A percentile compares a stretch with the other conserved stretches of the same genome.
Evolutionary conservation across 306 rosid genomes (phyloP).

Genomic region (Sesbania bispinosa): DNA sequence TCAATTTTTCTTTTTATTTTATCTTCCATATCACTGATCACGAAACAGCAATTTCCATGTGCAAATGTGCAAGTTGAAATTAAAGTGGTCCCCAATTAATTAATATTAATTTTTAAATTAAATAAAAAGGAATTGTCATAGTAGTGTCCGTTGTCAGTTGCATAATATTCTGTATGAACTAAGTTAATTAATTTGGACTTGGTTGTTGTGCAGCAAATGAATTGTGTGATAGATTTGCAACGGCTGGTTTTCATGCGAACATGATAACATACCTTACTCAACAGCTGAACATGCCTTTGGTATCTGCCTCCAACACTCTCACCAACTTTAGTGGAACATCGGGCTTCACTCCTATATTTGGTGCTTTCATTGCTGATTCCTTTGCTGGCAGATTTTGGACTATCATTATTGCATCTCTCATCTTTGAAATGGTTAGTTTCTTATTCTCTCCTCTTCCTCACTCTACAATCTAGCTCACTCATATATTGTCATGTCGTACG

Average conservation of each 20-base stretch:
- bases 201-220: conserved; percentile 56
- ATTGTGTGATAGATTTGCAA: conserved; percentile 76
- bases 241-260: conserved; percentile 61
- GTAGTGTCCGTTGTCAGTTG: neutral
- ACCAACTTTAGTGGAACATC: conserved; percentile 59
- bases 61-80: no score
- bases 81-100: no score
- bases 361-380: conserved; percentile 75
- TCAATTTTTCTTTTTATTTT: no score
- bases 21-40: no score
- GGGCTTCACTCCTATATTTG: conserved; percentile 62
- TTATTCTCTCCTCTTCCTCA: conserved; percentile 22
- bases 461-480: neutral
- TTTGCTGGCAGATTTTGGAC: conserved; percentile 77
- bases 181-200: neutral
- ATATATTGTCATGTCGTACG: no score
- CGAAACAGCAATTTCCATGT: no score
- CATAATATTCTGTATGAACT: neutral
- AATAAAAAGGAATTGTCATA: no score
- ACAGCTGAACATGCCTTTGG: conserved; percentile 62
- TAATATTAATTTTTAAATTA: no score
- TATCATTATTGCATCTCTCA: conserved; percentile 47
- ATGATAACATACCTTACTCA: conserved; percentile 68
- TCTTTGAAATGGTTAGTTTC: conserved; percentile 55
- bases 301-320: conserved; percentile 66